Percentiles rank a stretch among this genome's conserved stretches.
These are phyloP conservation scores for Lachancea waltii DNA, from an alignment of 805 yeast species.

Conservation along the genomic window DNA sequence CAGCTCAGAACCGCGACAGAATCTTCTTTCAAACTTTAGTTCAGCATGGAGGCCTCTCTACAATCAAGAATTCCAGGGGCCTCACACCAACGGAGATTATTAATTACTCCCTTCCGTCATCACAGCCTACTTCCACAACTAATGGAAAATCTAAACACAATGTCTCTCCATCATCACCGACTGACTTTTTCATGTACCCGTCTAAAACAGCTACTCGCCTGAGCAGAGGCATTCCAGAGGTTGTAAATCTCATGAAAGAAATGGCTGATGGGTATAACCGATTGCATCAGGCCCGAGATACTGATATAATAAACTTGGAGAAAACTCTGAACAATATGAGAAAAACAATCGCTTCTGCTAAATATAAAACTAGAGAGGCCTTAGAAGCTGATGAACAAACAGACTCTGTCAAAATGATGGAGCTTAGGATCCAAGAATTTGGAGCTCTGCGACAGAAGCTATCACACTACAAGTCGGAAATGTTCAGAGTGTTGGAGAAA, in stretches of 20 bases:
- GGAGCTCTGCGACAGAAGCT: slow-evolving; percentile 11
- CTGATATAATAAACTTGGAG: slow-evolving; percentile 33
- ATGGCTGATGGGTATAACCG: slow-evolving; percentile 50
- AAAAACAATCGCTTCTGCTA: slow-evolving; percentile 19
- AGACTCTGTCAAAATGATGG: slow-evolving; percentile 70
- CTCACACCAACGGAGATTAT: slow-evolving; percentile 27
- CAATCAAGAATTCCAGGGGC: slow-evolving; percentile 40
- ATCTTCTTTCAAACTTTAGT: slow-evolving; percentile 25
- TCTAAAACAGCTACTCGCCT: slow-evolving; percentile 30
- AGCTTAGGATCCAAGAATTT: slow-evolving; percentile 14
- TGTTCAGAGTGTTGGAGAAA: slow-evolving; percentile 26
- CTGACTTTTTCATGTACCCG: slow-evolving; percentile 27
- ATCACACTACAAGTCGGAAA: slow-evolving; percentile 18
- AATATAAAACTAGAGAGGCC: slow-evolving; percentile 30
- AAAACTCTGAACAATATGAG: slow-evolving; percentile 21
- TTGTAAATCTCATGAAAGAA: slow-evolving; percentile 31
- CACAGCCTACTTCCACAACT: slow-evolving; percentile 1
- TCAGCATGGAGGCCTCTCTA: slow-evolving; percentile 33
- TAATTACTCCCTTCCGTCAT: slow-evolving; percentile 32
- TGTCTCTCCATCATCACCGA: slow-evolving; percentile 9
- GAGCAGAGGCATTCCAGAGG: slow-evolving; percentile 25
- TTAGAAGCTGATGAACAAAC: slow-evolving; percentile 57
- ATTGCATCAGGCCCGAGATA: slow-evolving; percentile 40
- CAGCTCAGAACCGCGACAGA: slow-evolving; percentile 68
- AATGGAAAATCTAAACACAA: slow-evolving; percentile 8